Evolutionary conservation across 768 basidiomycete species (phyloP).

Genomic region (Hemileccinum rubropunctum): DNA sequence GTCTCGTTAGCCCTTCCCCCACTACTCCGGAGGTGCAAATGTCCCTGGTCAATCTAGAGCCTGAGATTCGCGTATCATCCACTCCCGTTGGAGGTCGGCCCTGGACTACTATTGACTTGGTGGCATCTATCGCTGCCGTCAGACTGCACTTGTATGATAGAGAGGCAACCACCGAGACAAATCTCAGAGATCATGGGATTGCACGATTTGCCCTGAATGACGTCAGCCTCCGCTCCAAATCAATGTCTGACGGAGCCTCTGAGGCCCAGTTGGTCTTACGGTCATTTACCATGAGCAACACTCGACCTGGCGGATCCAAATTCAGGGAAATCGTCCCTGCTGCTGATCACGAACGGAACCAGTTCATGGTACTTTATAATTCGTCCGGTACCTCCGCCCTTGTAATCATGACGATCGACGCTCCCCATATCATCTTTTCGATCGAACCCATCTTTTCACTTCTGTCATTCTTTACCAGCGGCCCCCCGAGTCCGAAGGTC

Average conservation of each 20-base stretch:
- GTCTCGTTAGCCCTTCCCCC: not conserved
- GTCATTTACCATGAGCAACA: constrained; percentile 91
- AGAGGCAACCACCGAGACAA: constrained; percentile 51
- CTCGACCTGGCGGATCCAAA: constrained; percentile 71
- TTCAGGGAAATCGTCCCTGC: constrained; percentile 97
- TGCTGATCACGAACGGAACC: constrained; percentile 81
- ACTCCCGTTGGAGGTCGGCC: constrained; percentile 27
- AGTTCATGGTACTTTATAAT: constrained; percentile 92
- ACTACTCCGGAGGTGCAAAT: constrained; percentile 2
- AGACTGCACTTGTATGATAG: constrained; percentile 85
- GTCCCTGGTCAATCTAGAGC: constrained; percentile 36
- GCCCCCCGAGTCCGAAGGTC: constrained; percentile 34
- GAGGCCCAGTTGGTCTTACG: constrained; percentile 87
- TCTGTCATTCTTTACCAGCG: constrained; percentile 77
- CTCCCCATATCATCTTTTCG: constrained; percentile 89
- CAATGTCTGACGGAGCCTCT: constrained; percentile 75
- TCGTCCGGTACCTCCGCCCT: constrained; percentile 64
- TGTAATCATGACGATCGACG: constrained; percentile 87
- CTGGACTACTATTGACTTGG: constrained; percentile 71
- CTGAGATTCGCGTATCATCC: constrained; percentile 48
- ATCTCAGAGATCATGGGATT: constrained; percentile 77
- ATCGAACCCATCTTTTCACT: constrained; percentile 88
- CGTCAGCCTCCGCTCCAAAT: constrained; percentile 75
- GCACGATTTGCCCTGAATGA: constrained; percentile 81
- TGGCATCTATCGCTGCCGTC: constrained; percentile 66